phyloP scores from a whole-genome alignment of 768 basidiomycete genomes.

The Tylopilus sp. region DNA sequence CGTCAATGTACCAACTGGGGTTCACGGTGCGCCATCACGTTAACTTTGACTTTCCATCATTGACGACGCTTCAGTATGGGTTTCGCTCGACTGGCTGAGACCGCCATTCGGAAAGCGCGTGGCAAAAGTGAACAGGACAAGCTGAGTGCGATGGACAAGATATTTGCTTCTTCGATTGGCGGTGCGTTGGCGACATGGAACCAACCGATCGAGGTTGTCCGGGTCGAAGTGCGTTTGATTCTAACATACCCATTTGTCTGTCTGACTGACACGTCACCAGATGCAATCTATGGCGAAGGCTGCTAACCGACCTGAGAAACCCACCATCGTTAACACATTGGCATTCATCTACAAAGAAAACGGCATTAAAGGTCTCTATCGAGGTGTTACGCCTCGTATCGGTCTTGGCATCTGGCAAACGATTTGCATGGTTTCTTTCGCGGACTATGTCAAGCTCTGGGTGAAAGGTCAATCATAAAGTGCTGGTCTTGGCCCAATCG shows the following conservation, averaged over 20 bases:
- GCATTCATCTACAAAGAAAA: slow-evolving; percentile 96
- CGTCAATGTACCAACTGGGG: slow-evolving; percentile 95
- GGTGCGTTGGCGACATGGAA: slow-evolving; percentile 99
- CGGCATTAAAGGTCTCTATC: slow-evolving; percentile 93
- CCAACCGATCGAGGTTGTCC: slow-evolving; percentile 96
- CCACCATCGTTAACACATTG: slow-evolving; percentile 89
- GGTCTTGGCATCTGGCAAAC: slow-evolving; percentile 97
- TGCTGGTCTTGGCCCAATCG: background rate
- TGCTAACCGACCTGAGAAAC: slow-evolving; percentile 83
- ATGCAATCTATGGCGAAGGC: slow-evolving; percentile 99
- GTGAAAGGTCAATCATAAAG: slow-evolving; percentile 42
- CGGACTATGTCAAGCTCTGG: slow-evolving; percentile 92
- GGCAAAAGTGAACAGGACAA: slow-evolving; percentile 78
- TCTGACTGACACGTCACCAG: slow-evolving; percentile 37
- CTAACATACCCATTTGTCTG: background rate
- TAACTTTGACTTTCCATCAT: background rate
- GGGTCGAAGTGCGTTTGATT: slow-evolving; percentile 70
- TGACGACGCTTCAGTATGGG: slow-evolving; percentile 67
- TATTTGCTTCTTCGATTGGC: slow-evolving; percentile 81
- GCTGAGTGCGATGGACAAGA: slow-evolving; percentile 79
- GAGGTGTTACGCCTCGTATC: slow-evolving; percentile 96
- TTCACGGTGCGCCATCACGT: slow-evolving; percentile 56
- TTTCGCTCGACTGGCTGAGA: slow-evolving; percentile 90
- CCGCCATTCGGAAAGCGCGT: slow-evolving; percentile 66
- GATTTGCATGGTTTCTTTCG: slow-evolving; percentile 98